Base-by-base conservation (phyloP, 2,329 filamentous ascomycete species). In the Fusarium marasasianum region DNA sequence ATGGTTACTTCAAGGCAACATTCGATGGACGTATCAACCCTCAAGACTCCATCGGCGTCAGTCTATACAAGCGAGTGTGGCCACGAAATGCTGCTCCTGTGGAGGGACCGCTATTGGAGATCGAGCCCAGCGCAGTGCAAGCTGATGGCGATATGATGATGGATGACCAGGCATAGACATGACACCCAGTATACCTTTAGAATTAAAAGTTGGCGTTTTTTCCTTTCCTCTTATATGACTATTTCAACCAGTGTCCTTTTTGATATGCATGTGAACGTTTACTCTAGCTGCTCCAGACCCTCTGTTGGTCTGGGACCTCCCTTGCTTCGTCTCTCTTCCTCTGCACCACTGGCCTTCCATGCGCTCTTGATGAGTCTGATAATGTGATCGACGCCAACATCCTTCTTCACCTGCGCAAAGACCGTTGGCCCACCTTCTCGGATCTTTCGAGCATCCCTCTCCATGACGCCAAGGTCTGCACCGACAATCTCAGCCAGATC, bases 1-100 rank as follows among this genome's bases (percentile, higher is more conserved):
- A 99, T 83, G 96, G 96, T n/a, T 99, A 99, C 86, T 98, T 98
- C 89, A 99, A 99, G 88, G 96, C 96, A 18, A 98, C 93, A 5
- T 99, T 99, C 85, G 97, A 99, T 82, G 94, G 92, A 18, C 94
- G 93, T 81, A 96, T 99, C 82, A 98, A 98, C 83, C 95, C 96
- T 3, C 94, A 98, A 84, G 96, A 99, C 84, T 92, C 95, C 7
- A 91, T 99, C 53, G 96, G 94, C 56, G 93, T 98, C 72, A 97
- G 94, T 84, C 81, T 96, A 79, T 96, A 96, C 81, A 96, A 96
- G 88, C 86, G 93, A 29, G 91, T 96, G 69, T 96, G 92, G 88
- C 96, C 96, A 13, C 88, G 95, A 66, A 87, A 87, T 72, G 91
- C 94, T 24, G 80, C 79, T 51, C 83, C 86, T 3, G 81, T 89